Base-by-base conservation (phyloP, 78 protist species). In the Dictyostelium brefeldianum region DNA sequence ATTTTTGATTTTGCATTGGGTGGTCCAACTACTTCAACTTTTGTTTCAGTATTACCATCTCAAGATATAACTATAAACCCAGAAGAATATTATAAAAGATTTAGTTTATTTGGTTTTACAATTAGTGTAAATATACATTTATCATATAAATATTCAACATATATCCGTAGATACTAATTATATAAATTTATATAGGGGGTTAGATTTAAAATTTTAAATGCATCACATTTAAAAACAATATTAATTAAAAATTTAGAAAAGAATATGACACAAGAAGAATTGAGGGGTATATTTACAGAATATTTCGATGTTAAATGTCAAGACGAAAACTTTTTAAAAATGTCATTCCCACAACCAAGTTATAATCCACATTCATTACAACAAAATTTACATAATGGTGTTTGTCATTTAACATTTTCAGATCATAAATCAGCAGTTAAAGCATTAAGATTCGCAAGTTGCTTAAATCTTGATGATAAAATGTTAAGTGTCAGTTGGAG, bases 121-220 rank as follows among this genome's bases (percentile, higher is more conserved):
- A 18, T 25, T n/a, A 10, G n/a, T 78, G 83, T 78, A 78, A 25
- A 70, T 78, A 18, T 77, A 51, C 27, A 48, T 3, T 50, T 48
- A 17, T 64, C 22, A 25, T 20, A 62, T 75, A 12, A 48, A 75
- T 48, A 22, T 77, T 18, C 15, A 14, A 31, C 36, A 12, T 12
- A 18, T 36, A 36, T n/a, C n/a, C n/a, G n/a, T 36, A 36, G 43
- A 36, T 36, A 36, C 43, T 36, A 36, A 27, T 29, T 36, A 54
- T 20, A 10, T 54, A 47, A 9, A 9, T 25, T 29, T 29, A 9
- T 29, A 47, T 78, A 78, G 83, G 83, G 83, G 10, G 4, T 18
- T 3, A 78, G 83, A 78, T 31, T 10, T 31, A 51, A 78, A 54
- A 22, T n/a, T 54, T 50, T 78, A 25, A 17, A 51, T 14, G 41